phyloP scores from a whole-genome alignment of 2,329 filamentous ascomycete species.

The Epichloe gansuensis region DNA sequence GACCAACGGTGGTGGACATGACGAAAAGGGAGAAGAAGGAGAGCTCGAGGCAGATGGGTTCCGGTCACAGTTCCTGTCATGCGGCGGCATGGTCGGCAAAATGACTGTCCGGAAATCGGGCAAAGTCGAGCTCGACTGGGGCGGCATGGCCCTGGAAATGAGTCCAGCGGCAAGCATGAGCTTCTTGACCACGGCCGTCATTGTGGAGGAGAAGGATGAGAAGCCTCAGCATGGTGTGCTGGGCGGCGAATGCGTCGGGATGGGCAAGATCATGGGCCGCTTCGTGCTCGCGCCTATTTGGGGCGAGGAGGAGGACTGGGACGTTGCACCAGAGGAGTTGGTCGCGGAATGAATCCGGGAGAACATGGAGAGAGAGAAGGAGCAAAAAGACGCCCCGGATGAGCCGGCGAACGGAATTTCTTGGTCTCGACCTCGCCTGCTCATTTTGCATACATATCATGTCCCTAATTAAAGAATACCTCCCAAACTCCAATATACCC shows the following conservation, averaged over 20 bases:
- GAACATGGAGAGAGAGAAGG: background rate
- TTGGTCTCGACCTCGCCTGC: too few species aligned
- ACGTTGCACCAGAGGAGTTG: slow-evolving; percentile 26
- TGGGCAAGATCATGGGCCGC: slow-evolving; percentile 50
- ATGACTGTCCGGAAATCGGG: slow-evolving; percentile 49
- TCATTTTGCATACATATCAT: too few species aligned
- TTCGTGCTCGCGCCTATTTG: slow-evolving; percentile 48
- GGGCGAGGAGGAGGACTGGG: slow-evolving; percentile 45
- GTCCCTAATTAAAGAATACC: too few species aligned
- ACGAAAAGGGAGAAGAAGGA: slow-evolving; percentile 20
- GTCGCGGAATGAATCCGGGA: slow-evolving; percentile 1
- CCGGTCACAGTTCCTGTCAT: slow-evolving; percentile 27
- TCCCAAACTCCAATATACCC: background rate
- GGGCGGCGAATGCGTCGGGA: slow-evolving; percentile 41
- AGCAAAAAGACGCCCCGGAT: background rate
- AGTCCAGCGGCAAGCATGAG: slow-evolving; percentile 37
- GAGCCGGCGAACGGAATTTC: too few species aligned
- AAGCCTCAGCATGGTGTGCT: slow-evolving; percentile 30
- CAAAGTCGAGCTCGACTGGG: slow-evolving; percentile 50
- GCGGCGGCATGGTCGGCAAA: slow-evolving; percentile 47
- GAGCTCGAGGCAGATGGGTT: slow-evolving; percentile 21
- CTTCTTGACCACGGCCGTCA: slow-evolving; percentile 45
- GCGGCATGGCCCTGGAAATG: slow-evolving; percentile 41
- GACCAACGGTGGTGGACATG: slow-evolving; percentile 18
- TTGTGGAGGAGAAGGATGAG: slow-evolving; percentile 45